Conservation (phyloP, 2,329 filamentous ascomycete genomes). For the Fusarium sp. region DNA sequence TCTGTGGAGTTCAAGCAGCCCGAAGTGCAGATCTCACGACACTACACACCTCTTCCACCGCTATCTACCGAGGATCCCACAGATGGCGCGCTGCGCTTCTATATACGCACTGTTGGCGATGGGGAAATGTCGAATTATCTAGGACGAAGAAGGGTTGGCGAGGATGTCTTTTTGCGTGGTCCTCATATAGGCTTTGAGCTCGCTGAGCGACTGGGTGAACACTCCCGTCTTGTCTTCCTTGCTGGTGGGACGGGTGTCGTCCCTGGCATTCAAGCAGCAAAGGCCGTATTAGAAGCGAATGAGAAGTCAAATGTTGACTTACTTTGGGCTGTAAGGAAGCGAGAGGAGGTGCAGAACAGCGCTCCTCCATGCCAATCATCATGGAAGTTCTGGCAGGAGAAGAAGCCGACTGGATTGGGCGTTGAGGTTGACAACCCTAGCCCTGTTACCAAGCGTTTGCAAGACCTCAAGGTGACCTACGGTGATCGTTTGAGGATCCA, state of each 20-base stretch:
- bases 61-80: constrained; percentile 44
- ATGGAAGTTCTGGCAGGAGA: constrained; percentile 43
- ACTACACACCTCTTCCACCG: constrained; percentile 89
- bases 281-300: constrained; percentile 65
- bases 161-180: constrained; percentile 80
- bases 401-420: constrained; percentile 37
- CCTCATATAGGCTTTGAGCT: constrained; percentile 77
- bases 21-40: constrained; percentile 88
- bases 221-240: constrained; percentile 76
- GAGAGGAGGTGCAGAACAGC: constrained; percentile 61
- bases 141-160: constrained; percentile 70
- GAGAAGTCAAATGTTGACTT: constrained; percentile 67
- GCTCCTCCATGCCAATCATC: constrained; percentile 32
- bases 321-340: constrained; percentile 81
- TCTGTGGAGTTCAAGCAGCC: constrained; percentile 95
- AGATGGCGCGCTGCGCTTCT: constrained; percentile 71
- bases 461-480: constrained; percentile 69
- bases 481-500: constrained; percentile 71
- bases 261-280: constrained; percentile 84
- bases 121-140: constrained; percentile 92
- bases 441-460: constrained; percentile 71
- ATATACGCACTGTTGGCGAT: constrained; percentile 80
- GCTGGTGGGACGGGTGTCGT: constrained; percentile 95
- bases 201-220: constrained; percentile 47
- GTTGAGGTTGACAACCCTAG: constrained; percentile 50